These are phyloP conservation scores for Auricularia auricula-judae DNA, from an alignment of 768 basidiomycete genomes.

Conservation along the genomic window DNA sequence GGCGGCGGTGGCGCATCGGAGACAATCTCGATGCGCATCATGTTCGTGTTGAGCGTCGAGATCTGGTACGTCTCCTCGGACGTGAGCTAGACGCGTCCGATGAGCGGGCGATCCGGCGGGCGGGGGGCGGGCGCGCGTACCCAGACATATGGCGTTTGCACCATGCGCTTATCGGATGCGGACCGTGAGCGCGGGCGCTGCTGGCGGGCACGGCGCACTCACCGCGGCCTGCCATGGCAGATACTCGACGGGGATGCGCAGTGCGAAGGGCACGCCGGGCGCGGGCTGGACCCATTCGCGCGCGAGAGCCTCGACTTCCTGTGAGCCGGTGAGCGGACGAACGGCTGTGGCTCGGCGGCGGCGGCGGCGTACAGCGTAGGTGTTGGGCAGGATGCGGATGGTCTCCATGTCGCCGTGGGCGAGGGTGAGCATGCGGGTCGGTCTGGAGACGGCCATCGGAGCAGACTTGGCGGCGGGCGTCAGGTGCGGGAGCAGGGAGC, in stretches of 20 bases:
- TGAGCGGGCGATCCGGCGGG: slow-evolving; percentile 8
- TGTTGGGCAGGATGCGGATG: slow-evolving; percentile 62
- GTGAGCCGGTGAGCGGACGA: slow-evolving; percentile 2
- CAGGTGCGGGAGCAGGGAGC: background rate
- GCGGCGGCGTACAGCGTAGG: slow-evolving; percentile 41
- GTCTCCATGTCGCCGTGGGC: slow-evolving; percentile 83
- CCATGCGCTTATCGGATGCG: slow-evolving; percentile 15
- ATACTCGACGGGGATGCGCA: slow-evolving; percentile 80
- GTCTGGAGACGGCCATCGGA: slow-evolving; percentile 60
- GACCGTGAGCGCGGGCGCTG: background rate
- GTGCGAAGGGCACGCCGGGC: slow-evolving; percentile 60
- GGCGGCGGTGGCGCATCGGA: slow-evolving; percentile 78
- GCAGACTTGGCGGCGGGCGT: slow-evolving; percentile 10
- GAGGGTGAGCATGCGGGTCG: slow-evolving; percentile 62
- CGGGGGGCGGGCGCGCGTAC: slow-evolving; percentile 30
- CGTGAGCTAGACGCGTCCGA: slow-evolving; percentile 41
- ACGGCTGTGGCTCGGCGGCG: background rate
- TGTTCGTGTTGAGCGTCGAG: slow-evolving; percentile 72
- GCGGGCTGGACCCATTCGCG: slow-evolving; percentile 83
- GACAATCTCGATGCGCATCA: slow-evolving; percentile 76
- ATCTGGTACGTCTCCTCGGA: slow-evolving; percentile 85
- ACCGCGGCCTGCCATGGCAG: slow-evolving; percentile 79
- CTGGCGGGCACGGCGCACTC: slow-evolving; percentile 18
- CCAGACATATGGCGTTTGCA: slow-evolving; percentile 76
- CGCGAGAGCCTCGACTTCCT: slow-evolving; percentile 76